Base-by-base conservation (phyloP, 129 eudicot species). In the Centaurea solstitialis region DNA sequence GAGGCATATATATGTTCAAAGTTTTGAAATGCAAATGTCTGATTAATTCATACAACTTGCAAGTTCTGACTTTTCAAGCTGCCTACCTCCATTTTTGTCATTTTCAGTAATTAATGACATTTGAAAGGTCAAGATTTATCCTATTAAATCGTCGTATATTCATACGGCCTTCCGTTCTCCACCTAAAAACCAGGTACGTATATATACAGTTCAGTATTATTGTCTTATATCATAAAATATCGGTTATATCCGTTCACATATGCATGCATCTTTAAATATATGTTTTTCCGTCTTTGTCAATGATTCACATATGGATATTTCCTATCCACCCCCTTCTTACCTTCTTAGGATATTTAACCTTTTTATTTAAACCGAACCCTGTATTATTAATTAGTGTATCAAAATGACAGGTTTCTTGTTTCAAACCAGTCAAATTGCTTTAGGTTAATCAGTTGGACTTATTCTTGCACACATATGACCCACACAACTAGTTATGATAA, bases 21-120 rank as follows among this genome's bases (percentile, higher is more conserved):
- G n/a, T 10, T 67, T 72, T 33, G 20, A 39, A 47, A 70, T 28
- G 30, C 15, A 74, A 77, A 67, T 40, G 68, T 38, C 45, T 28
- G 73, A 64, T 76, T 21, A 65, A 65, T 2, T 76, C 22, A 23
- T 65, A 77, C 65, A 18, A 40, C 38, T 65, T 30, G 80, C 84
- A 80, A 80, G 68, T 73, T 80, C 47, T n/a, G 79, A 80, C 67
- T 76, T 77, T 18, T 61, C 81, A 70, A 70, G 77, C 62, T 68
- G 23, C 45, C 59, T 18, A 35, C 8, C 67, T 70, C 64, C 53
- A 39, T 33, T 68, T 33, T 43, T 61, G 62, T 71, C 83, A 71
- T 57, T 79, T 71, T 79, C 77, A 79, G 43, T n/a, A n/a, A 57
- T 71, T 64, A 30, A 37, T 37, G 62, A 79, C n/a, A 12, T n/a